Percentiles rank a stretch among this genome's conserved stretches.
phyloP scores from a whole-genome alignment of 805 yeast species.

The Ogataea methylovora region DNA sequence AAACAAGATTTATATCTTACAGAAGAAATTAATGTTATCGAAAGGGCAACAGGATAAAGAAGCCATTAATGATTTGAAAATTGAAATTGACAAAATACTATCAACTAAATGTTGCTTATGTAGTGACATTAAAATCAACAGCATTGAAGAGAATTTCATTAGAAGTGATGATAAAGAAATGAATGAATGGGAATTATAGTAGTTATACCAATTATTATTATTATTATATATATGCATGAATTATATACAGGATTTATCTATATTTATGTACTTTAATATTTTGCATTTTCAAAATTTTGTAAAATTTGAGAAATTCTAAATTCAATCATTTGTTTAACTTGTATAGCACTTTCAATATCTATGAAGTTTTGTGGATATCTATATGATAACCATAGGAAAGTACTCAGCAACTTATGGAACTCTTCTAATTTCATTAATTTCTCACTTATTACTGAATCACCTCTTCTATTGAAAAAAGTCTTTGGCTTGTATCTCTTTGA shows the following conservation, averaged over 20 bases:
- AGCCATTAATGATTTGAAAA: slow-evolving; percentile 21
- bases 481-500: no score
- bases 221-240: neutral
- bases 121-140: slow-evolving; percentile 63
- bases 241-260: neutral
- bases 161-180: slow-evolving; percentile 24
- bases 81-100: slow-evolving; percentile 52
- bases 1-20: slow-evolving; percentile 50
- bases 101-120: slow-evolving; percentile 68
- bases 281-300: slow-evolving; percentile 17
- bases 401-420: slow-evolving; percentile 56
- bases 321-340: slow-evolving; percentile 65
- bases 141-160: slow-evolving; percentile 58
- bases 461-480: no score
- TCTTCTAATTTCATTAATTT: slow-evolving; percentile 42
- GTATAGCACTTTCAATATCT: slow-evolving; percentile 67
- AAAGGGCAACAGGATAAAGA: slow-evolving; percentile 22
- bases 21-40: slow-evolving; percentile 31
- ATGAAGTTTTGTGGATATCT: slow-evolving; percentile 78
- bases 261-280: no score
- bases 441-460: no score
- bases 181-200: no score
- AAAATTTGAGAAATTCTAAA: slow-evolving; percentile 46
- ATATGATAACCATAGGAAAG: slow-evolving; percentile 81
- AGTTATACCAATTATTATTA: no score